These are phyloP conservation scores for Xylaria grammica DNA, from an alignment of 495 filamentous ascomycete species.

Conservation along the genomic window DNA sequence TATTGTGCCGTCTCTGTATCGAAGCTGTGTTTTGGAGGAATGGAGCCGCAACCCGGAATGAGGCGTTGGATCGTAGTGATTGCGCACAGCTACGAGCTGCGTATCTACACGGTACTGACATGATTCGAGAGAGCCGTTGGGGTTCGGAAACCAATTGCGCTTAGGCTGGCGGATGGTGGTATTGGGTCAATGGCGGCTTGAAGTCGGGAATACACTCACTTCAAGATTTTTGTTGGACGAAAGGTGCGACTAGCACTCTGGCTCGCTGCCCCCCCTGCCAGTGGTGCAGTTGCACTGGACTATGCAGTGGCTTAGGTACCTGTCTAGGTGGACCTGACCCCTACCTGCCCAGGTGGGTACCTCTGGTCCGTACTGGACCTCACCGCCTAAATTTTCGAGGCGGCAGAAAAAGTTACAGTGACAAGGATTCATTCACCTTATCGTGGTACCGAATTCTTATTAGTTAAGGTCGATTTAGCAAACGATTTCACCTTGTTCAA, in stretches of 20 bases:
- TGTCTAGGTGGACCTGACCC: constrained; percentile 7
- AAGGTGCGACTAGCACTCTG: constrained; percentile 37
- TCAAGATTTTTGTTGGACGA: constrained; percentile 36
- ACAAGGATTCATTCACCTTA: constrained; percentile 17
- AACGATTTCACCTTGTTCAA: constrained; percentile 26
- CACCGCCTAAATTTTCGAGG: constrained; percentile 38
- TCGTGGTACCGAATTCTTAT: constrained; percentile 23
- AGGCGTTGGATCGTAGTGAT: constrained; percentile 50
- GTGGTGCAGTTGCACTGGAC: constrained; percentile 14
- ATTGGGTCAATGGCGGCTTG: constrained; percentile 21
- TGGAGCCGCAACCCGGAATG: constrained; percentile 46
- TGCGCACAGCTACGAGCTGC: constrained; percentile 65
- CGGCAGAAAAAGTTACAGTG: constrained; percentile 39
- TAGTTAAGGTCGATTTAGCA: constrained; percentile 10
- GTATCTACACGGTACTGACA: constrained; percentile 64
- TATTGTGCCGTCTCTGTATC: constrained; percentile 67
- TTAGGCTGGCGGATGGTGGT: constrained; percentile 24
- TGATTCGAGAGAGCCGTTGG: constrained; percentile 39
- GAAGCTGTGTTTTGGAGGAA: constrained; percentile 43
- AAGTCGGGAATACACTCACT: constrained; percentile 27
- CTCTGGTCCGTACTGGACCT: constrained; percentile 24
- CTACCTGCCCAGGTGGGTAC: not conserved
- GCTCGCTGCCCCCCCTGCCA: constrained; percentile 23
- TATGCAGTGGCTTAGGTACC: too few relatives aligned
- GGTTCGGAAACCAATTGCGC: constrained; percentile 25